phyloP scores from a whole-genome alignment of 208 protist species.

The Herpetomonas tarakana region DNA sequence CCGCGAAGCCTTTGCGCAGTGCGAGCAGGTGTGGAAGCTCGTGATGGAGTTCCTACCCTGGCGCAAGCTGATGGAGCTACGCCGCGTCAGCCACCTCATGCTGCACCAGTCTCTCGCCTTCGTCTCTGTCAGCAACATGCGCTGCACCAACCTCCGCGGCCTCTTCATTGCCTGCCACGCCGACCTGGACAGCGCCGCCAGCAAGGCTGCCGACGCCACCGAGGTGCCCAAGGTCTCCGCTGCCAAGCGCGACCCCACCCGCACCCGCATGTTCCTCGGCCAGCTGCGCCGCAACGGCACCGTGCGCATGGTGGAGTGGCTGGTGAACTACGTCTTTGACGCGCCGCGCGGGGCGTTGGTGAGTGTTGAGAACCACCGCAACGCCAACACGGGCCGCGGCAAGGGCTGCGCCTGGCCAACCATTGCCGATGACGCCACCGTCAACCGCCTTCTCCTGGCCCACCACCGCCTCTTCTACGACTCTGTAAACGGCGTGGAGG shows the following conservation, averaged over 20 bases:
- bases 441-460: slow-evolving; percentile 30
- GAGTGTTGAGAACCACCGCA: slow-evolving; percentile 68
- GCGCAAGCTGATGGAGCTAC: slow-evolving; percentile 28
- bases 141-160: slow-evolving; percentile 28
- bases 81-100: slow-evolving; percentile 46
- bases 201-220: slow-evolving; percentile 28
- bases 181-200: slow-evolving; percentile 46
- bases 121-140: slow-evolving; percentile 43
- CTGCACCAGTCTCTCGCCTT: slow-evolving; percentile 41
- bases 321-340: slow-evolving; percentile 56
- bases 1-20: too few relatives aligned
- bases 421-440: slow-evolving; percentile 29
- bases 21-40: slow-evolving; percentile 30
- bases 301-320: slow-evolving; percentile 69
- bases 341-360: slow-evolving; percentile 28
- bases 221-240: slow-evolving; percentile 14
- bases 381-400: slow-evolving; percentile 46
- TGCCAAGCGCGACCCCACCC: background rate
- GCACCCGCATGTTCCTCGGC: slow-evolving; percentile 60
- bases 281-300: slow-evolving; percentile 72
- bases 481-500: slow-evolving; percentile 43
- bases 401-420: slow-evolving; percentile 77
- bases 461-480: slow-evolving; percentile 78
- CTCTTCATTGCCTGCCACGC: slow-evolving; percentile 69
- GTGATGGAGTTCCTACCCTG: slow-evolving; percentile 56